These are phyloP conservation scores for Wallacemonas sp. DNA, from an alignment of 208 protist species.

Conservation along the genomic window DNA sequence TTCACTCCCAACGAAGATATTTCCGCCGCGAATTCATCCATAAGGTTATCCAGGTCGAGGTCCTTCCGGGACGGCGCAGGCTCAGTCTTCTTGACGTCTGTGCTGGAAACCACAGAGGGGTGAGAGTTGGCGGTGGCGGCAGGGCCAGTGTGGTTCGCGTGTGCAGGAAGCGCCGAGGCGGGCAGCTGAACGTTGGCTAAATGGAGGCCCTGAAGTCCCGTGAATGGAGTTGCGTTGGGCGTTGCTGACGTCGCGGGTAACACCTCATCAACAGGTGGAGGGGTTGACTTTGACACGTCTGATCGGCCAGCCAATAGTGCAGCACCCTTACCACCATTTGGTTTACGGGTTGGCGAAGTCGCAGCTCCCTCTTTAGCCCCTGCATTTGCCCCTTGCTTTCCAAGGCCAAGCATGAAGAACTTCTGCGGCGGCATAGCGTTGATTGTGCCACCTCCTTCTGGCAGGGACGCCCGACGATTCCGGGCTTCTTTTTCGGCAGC, in stretches of 20 bases:
- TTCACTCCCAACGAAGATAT: conserved; percentile 49
- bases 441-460: conserved; percentile 9
- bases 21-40: conserved; percentile 76
- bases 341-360: conserved; percentile 4
- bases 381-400: conserved; percentile 1
- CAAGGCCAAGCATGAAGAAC: conserved; percentile 24
- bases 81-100: not conserved
- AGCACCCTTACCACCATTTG: not conserved
- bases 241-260: not conserved
- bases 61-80: conserved; percentile 18
- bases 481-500: not conserved
- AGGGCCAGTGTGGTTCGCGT: conserved; percentile 12
- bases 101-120: not conserved
- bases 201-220: conserved; percentile 17
- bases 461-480: conserved; percentile 7
- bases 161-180: conserved; percentile 4
- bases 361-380: not conserved
- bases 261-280: not conserved
- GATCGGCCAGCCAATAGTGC: not conserved
- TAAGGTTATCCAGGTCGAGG: conserved; percentile 65
- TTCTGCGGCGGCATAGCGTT: conserved; percentile 27
- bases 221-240: not conserved
- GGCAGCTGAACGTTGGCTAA: conserved; percentile 22
- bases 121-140: not conserved
- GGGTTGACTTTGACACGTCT: not conserved